phyloP scores from a whole-genome alignment of 176 grass and related monocot genomes.

The Zea luxurians region DNA sequence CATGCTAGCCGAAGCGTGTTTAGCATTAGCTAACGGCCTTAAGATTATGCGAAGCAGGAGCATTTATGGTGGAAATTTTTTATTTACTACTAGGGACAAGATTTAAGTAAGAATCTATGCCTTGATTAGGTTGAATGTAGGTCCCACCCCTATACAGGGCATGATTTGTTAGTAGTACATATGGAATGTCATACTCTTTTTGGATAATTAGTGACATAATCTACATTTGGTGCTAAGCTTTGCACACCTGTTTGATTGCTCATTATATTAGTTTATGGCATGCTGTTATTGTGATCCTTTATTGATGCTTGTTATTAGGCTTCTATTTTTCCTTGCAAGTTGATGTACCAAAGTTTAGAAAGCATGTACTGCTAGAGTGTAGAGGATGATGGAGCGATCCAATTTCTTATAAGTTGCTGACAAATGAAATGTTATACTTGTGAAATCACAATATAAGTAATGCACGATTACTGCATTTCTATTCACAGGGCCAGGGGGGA shows the following conservation, averaged over 20 bases:
- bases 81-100: background rate
- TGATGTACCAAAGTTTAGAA: background rate
- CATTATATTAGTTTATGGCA: background rate
- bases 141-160: background rate
- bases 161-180: background rate
- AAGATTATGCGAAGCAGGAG: background rate
- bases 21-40: background rate
- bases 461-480: background rate
- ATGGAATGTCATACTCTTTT: background rate
- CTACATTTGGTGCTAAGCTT: background rate
- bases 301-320: background rate
- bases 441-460: background rate
- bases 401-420: background rate
- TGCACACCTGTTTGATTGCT: background rate
- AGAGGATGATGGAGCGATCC: background rate
- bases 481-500: background rate
- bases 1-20: background rate
- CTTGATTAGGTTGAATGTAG: background rate
- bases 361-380: background rate
- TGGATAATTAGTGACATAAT: background rate
- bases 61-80: background rate
- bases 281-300: constrained; percentile 13
- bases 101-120: background rate
- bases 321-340: background rate
- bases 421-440: background rate